Evolutionary conservation across 2,329 filamentous ascomycete species (phyloP).

Genomic region (Coniochaeta prunicola): DNA sequence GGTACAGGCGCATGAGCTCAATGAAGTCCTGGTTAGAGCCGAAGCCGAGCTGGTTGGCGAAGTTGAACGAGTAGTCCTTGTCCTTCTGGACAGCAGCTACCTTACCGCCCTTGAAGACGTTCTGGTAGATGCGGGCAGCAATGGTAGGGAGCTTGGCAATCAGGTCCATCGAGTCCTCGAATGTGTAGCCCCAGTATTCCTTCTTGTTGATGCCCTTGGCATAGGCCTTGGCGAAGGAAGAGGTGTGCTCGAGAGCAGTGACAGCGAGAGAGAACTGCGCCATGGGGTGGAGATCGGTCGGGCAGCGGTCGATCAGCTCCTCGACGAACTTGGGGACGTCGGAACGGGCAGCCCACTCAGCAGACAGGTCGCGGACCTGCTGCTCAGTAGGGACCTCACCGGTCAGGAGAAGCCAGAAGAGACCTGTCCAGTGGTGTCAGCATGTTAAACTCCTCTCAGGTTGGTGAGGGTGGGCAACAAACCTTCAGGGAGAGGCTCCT

Average conservation of each 20-base stretch:
- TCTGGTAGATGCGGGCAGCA: conserved; percentile 98
- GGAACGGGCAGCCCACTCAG: conserved; percentile 97
- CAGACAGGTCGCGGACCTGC: conserved; percentile 96
- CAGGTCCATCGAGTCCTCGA: conserved; percentile 97
- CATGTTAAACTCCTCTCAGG: neutral
- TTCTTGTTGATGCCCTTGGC: conserved; percentile 99
- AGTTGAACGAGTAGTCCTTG: conserved; percentile 99
- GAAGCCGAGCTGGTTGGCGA: conserved; percentile 98
- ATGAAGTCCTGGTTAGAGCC: conserved; percentile 92
- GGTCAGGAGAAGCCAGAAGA: conserved; percentile 99
- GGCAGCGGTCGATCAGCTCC: conserved; percentile 99
- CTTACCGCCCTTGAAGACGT: conserved; percentile 99
- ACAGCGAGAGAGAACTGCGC: conserved; percentile 98
- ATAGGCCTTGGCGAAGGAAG: conserved; percentile 95
- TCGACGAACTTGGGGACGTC: conserved; percentile 96
- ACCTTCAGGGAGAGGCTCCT: conserved; percentile 96
- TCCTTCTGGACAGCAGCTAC: conserved; percentile 93
- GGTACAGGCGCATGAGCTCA: conserved; percentile 97
- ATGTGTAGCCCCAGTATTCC: conserved; percentile 99
- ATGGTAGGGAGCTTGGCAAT: conserved; percentile 99
- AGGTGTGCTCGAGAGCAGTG: conserved; percentile 96
- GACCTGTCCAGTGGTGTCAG: conserved; percentile 44
- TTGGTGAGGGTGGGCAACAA: conserved; percentile 5
- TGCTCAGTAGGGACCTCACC: conserved; percentile 96
- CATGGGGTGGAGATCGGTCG: conserved; percentile 98